These are phyloP conservation scores for Chalara sp. DNA, from an alignment of 2,329 filamentous ascomycete species.

Conservation along the genomic window DNA sequence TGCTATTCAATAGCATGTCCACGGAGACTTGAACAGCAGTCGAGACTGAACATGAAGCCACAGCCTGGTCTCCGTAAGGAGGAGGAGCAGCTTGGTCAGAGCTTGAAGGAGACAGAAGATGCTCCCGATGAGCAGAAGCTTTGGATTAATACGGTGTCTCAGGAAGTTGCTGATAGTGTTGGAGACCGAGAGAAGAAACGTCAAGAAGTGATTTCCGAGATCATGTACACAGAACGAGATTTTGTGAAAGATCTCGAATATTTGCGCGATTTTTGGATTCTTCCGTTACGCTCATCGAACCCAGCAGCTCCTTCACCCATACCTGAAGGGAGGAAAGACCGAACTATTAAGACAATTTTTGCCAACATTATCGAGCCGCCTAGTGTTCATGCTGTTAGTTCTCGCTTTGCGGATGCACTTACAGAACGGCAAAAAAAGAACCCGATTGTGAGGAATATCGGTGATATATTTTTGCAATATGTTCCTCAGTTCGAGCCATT, in stretches of 20 bases:
- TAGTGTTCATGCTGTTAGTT: constrained; percentile 83
- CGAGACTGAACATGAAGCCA: constrained; percentile 86
- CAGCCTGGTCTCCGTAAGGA: constrained; percentile 70
- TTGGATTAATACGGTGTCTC: constrained; percentile 98
- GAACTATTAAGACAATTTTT: constrained; percentile 90
- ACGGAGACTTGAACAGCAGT: constrained; percentile 87
- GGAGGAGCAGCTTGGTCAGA: constrained; percentile 51
- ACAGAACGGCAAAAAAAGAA: constrained; percentile 86
- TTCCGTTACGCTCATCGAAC: constrained; percentile 72
- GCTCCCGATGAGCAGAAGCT: constrained; percentile 94
- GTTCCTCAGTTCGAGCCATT: constrained; percentile 93
- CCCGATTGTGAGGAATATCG: constrained; percentile 81
- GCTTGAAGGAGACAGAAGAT: constrained; percentile 65
- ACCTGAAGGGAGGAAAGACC: constrained; percentile 78
- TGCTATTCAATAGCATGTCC: constrained; percentile 99
- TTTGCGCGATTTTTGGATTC: constrained; percentile 96
- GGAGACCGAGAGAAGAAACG: constrained; percentile 92
- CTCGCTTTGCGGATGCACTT: constrained; percentile 77
- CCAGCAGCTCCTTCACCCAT: constrained; percentile 68
- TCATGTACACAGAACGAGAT: constrained; percentile 97
- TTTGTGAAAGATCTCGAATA: constrained; percentile 99
- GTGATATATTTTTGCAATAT: constrained; percentile 90
- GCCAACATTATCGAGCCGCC: constrained; percentile 83
- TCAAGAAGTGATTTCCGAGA: constrained; percentile 95
- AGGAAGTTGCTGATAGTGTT: constrained; percentile 86